Conservation (phyloP, 2,329 filamentous ascomycete genomes). For the Phialophora tarda region DNA sequence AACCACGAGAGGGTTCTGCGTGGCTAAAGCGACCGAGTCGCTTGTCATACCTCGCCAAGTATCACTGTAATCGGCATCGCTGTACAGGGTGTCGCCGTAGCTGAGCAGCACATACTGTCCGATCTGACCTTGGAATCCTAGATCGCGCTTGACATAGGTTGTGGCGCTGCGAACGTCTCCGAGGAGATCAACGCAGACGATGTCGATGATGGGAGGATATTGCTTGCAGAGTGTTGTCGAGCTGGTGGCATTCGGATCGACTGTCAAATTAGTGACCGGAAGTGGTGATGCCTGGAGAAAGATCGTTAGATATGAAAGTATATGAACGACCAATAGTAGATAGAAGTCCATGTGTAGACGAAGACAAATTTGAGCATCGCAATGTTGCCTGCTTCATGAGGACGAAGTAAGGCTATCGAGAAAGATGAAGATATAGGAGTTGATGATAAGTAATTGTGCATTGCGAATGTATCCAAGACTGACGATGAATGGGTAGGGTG, state of each 20-base stretch:
- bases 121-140: constrained; percentile 39
- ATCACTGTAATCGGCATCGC: constrained; percentile 36
- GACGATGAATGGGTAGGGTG: background rate
- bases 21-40: constrained; percentile 39
- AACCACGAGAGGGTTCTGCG: constrained; percentile 37
- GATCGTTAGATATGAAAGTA: constrained; percentile 21
- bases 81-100: constrained; percentile 41
- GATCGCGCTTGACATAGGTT: constrained; percentile 40
- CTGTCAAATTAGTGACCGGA: background rate
- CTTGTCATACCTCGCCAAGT: constrained; percentile 40
- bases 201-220: constrained; percentile 27
- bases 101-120: constrained; percentile 37
- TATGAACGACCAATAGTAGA: constrained; percentile 11
- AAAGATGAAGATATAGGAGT: background rate
- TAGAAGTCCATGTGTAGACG: constrained; percentile 23
- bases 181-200: constrained; percentile 34
- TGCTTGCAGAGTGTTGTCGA: constrained; percentile 7
- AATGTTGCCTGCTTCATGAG: background rate
- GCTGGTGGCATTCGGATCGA: background rate
- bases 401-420: background rate
- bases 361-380: constrained; percentile 6
- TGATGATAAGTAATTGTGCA: background rate
- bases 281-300: constrained; percentile 25
- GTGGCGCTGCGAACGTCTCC: constrained; percentile 39
- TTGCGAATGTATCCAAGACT: constrained; percentile 1